These are phyloP conservation scores for Zygnema circumcarinatum DNA, from an alignment of 139 green algal species.

Conservation along the genomic window DNA sequence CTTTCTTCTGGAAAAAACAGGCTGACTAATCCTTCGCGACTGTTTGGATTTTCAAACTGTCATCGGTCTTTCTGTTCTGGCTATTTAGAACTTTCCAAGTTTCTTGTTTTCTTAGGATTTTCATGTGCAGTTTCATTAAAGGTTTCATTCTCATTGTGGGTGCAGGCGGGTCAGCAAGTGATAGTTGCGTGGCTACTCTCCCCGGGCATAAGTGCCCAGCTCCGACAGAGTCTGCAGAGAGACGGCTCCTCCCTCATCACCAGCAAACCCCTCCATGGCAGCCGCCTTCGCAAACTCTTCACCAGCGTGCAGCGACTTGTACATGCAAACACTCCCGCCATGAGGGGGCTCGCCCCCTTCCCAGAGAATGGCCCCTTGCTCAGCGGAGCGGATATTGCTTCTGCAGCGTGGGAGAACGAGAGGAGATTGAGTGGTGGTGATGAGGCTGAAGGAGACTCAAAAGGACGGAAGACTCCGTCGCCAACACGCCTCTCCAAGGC, in stretches of 20 bases:
- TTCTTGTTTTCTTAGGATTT: too few species aligned
- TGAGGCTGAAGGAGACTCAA: not conserved
- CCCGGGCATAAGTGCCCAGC: not conserved
- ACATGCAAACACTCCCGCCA: not conserved
- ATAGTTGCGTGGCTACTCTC: constrained; percentile 30
- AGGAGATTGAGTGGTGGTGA: not conserved
- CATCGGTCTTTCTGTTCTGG: too few species aligned
- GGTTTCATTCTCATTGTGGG: too few species aligned
- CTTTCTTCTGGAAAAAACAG: too few species aligned
- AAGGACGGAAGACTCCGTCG: not conserved
- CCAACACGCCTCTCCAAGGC: not conserved
- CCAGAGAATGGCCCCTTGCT: not conserved
- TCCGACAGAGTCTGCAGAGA: constrained; percentile 19
- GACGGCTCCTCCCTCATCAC: not conserved
- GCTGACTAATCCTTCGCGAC: too few species aligned
- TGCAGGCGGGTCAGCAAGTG: constrained; percentile 23
- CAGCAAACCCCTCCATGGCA: constrained; percentile 2
- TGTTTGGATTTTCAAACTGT: too few species aligned
- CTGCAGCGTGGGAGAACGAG: not conserved
- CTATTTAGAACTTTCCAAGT: too few species aligned
- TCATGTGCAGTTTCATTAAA: too few species aligned
- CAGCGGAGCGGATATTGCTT: too few species aligned
- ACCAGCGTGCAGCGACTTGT: constrained; percentile 7
- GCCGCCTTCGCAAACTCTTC: constrained; percentile 22
- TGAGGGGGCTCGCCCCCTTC: not conserved